Evolutionary conservation across 768 basidiomycete species (phyloP), one percentile per base, ranked within the genome.

Genomic region (Trametes cubensis): DNA sequence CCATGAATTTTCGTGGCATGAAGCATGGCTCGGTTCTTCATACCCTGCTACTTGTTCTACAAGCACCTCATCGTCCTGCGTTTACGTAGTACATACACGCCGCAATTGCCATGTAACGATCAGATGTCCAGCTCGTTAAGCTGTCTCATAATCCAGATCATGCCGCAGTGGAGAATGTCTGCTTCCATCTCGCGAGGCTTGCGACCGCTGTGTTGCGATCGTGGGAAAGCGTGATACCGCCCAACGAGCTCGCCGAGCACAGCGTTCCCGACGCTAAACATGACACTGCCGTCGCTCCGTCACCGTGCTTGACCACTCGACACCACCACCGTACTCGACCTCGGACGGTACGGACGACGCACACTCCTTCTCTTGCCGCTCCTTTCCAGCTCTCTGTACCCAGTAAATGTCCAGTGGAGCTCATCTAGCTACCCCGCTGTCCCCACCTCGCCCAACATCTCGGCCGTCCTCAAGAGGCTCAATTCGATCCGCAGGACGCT

Each of bases 401-500:
- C 40, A 60, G 63, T 64, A 60, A 51, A 64, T 64, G 63, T 64
- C 58, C 42, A 60, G 45, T 50, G 63, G 54, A 23, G 14, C 39
- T 56, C 48, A 70, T 52, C 69, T 76, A 13, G 56, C 61, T 51
- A 75, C 75, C 38, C 71, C 76, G 47, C 66, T 74, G 34, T 71
- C 71, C 59, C 66, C 71, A 57, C 62, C 72, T 60, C 79, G 78
- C 63, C 69, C 80, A 4, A 61, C 66, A 47, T 81, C 81, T 49
- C 75, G 83, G 59, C 77, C 83, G 55, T 83, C 83, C 26, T 84
- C 83, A 28, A 79, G 83, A 55, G 72, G 69, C 44, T 84, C 82
- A 0, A 44, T 75, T n/a, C 75, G 76, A 40, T 85, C 83, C 11
- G 52, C 34, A 53, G 70, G 74, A 52, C 82, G 79, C 63, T 78